Percentiles rank a stretch among this genome's conserved stretches.
Conservation (phyloP, 2,329 filamentous ascomycete species). For the Diplodia corticola region DNA sequence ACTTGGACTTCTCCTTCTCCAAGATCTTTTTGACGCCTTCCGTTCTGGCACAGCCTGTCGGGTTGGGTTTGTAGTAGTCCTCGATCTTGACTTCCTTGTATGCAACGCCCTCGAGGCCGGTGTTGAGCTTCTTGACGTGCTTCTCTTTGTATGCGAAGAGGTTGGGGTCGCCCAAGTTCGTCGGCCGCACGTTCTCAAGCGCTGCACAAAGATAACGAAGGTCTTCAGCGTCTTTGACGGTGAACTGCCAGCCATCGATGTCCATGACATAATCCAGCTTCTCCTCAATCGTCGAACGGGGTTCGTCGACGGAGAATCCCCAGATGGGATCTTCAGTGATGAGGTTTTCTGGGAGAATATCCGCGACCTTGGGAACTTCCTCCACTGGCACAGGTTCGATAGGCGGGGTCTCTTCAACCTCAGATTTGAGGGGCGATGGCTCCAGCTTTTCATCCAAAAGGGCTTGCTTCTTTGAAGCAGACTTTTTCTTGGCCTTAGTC, state of each 20-base stretch:
- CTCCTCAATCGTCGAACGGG: slow-evolving; percentile 65
- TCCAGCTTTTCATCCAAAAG: slow-evolving; percentile 63
- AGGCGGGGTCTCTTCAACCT: slow-evolving; percentile 25
- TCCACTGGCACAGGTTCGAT: slow-evolving; percentile 17
- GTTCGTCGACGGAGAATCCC: slow-evolving; percentile 60
- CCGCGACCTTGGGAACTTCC: slow-evolving; percentile 39
- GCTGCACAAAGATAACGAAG: slow-evolving; percentile 57
- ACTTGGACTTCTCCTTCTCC: slow-evolving; percentile 97
- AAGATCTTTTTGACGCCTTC: slow-evolving; percentile 94
- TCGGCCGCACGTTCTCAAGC: slow-evolving; percentile 48
- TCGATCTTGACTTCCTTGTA: slow-evolving; percentile 57
- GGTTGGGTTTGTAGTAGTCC: slow-evolving; percentile 80
- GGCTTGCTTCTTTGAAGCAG: slow-evolving; percentile 68
- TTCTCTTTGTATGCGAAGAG: slow-evolving; percentile 73
- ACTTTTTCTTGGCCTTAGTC: slow-evolving; percentile 67
- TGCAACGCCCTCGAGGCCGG: slow-evolving; percentile 54
- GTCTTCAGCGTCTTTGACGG: slow-evolving; percentile 70
- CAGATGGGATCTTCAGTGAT: slow-evolving; percentile 36
- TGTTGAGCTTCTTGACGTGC: slow-evolving; percentile 69
- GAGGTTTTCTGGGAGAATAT: slow-evolving; percentile 33
- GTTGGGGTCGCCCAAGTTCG: slow-evolving; percentile 58
- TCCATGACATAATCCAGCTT: slow-evolving; percentile 65
- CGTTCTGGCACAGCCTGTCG: slow-evolving; percentile 82
- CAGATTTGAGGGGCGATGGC: slow-evolving; percentile 47
- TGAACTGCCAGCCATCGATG: slow-evolving; percentile 68